Evolutionary conservation across 2,329 filamentous ascomycete species (phyloP).

Genomic region (Aspergillus felis): DNA sequence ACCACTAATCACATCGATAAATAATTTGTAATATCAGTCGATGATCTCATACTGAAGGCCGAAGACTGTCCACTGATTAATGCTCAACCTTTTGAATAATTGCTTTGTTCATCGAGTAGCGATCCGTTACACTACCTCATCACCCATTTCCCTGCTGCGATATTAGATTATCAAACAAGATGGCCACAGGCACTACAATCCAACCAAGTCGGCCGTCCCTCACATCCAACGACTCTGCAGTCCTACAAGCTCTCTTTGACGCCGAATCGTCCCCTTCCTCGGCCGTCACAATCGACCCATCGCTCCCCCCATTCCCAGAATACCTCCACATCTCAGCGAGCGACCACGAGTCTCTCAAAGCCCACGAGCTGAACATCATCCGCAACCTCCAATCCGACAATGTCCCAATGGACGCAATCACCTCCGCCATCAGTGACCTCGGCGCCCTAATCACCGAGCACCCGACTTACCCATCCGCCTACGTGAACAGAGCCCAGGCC

Average conservation of each 20-base stretch:
- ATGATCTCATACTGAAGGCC: background rate
- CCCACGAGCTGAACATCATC: slow-evolving; percentile 39
- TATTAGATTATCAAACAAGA: background rate
- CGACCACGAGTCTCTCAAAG: slow-evolving; percentile 37
- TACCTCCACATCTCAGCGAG: slow-evolving; percentile 31
- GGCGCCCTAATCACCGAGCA: slow-evolving; percentile 40
- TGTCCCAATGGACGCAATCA: slow-evolving; percentile 21
- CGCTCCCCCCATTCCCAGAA: slow-evolving; percentile 39
- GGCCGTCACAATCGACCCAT: slow-evolving; percentile 34
- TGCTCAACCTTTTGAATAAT: background rate
- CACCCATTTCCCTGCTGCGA: background rate
- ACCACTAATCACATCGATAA: background rate
- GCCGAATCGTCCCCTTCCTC: slow-evolving; percentile 41
- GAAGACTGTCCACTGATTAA: background rate
- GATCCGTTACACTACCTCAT: background rate
- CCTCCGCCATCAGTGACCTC: slow-evolving; percentile 36
- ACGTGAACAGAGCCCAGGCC: slow-evolving; percentile 54
- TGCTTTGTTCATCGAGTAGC: background rate
- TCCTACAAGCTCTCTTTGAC: slow-evolving; percentile 46
- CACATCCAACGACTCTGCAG: slow-evolving; percentile 42
- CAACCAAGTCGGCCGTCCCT: slow-evolving; percentile 26
- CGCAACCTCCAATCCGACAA: slow-evolving; percentile 29
- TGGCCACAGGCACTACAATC: slow-evolving; percentile 19
- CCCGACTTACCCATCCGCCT: slow-evolving; percentile 51
- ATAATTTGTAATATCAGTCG: background rate